phyloP scores from a whole-genome alignment of 257 asterid species.

The Nicotiana attenuata region DNA sequence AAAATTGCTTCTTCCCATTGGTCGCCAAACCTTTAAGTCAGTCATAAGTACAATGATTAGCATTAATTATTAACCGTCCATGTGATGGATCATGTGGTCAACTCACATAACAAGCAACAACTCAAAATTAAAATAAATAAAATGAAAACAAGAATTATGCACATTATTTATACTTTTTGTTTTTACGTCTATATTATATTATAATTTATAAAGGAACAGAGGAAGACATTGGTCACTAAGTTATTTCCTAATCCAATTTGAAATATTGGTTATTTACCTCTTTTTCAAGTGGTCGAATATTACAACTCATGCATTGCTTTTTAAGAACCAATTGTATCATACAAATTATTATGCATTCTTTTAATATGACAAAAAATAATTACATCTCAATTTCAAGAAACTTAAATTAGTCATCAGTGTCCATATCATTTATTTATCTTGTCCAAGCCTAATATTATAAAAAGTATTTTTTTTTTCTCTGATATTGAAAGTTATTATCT shows the following conservation, averaged over 20 bases:
- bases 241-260: background rate
- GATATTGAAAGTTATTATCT: no score
- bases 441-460: no score
- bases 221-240: background rate
- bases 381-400: no score
- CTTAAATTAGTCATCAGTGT: no score
- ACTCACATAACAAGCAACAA: background rate
- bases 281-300: background rate
- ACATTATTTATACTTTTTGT: background rate
- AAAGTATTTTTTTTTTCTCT: no score
- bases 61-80: slow-evolving; percentile 1
- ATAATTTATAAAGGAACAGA: background rate
- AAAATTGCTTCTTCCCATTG: background rate
- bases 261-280: background rate
- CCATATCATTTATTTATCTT: no score
- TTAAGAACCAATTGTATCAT: no score
- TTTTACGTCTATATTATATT: background rate
- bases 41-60: background rate
- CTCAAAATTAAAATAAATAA: background rate
- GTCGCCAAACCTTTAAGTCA: background rate
- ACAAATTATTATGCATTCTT: no score
- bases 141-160: background rate
- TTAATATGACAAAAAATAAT: no score
- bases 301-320: no score
- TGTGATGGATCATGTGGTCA: background rate